Percentiles rank a stretch among this genome's conserved stretches.
Conservation (phyloP, 179 eudicot genomes). For the Pouteria campechiana region DNA sequence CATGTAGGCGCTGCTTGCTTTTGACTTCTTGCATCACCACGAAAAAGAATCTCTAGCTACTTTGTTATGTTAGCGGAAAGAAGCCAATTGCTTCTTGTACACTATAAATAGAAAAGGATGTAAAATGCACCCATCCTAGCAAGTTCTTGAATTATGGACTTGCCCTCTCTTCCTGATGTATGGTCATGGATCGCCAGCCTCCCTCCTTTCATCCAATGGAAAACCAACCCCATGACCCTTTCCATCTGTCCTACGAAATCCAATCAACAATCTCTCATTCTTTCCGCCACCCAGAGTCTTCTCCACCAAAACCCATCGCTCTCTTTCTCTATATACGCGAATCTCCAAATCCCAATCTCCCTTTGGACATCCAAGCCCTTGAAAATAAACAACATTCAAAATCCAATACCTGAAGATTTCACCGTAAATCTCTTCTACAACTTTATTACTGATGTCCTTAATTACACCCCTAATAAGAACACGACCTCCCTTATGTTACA, state of each 20-base stretch:
- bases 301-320: constrained; percentile 29
- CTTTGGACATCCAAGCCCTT: constrained; percentile 85
- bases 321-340: constrained; percentile 42
- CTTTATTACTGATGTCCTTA: constrained; percentile 54
- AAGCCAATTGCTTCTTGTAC: too few relatives aligned
- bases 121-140: too few relatives aligned
- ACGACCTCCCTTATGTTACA: constrained; percentile 21
- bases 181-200: constrained; percentile 70
- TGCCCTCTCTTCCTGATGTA: constrained; percentile 36
- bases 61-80: too few relatives aligned
- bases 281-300: constrained; percentile 29
- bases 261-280: constrained; percentile 42
- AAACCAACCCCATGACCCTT: constrained; percentile 28
- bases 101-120: too few relatives aligned
- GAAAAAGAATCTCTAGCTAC: too few relatives aligned
- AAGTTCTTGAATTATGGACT: constrained; percentile 28
- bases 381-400: constrained; percentile 6
- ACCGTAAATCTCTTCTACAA: constrained; percentile 32
- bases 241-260: constrained; percentile 43
- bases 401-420: constrained; percentile 14
- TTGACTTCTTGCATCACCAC: too few relatives aligned
- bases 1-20: too few relatives aligned
- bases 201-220: constrained; percentile 53
- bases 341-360: constrained; percentile 35
- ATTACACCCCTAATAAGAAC: constrained; percentile 45